These are phyloP conservation scores for Cystobasidium pallidum DNA, from an alignment of 1,284 basidiomycete genomes.

Conservation along the genomic window DNA sequence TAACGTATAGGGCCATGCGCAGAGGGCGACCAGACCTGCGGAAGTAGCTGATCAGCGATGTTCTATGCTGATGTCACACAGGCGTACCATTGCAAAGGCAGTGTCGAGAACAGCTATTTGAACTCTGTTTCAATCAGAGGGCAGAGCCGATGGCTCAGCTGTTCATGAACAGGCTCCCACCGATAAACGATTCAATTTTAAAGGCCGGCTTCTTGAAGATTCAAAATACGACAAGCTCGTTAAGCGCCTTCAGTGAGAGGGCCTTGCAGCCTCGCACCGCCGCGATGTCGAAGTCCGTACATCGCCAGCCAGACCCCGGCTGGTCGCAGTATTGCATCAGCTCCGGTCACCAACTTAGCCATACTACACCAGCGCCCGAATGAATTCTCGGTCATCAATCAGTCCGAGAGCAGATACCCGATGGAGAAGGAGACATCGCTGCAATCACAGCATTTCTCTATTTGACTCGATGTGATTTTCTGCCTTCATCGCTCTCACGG, in stretches of 20 bases:
- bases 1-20: too few relatives aligned
- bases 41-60: too few relatives aligned
- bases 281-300: conserved; percentile 1
- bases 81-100: conserved; percentile 9
- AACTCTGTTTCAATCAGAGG: conserved; percentile 1
- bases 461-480: too few relatives aligned
- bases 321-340: conserved; percentile 3
- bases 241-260: conserved; percentile 9
- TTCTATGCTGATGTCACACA: too few relatives aligned
- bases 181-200: conserved; percentile 17
- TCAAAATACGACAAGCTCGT: conserved; percentile 14
- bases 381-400: too few relatives aligned
- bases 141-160: conserved; percentile 1
- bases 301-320: background rate
- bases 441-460: too few relatives aligned
- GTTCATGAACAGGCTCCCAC: conserved; percentile 9
- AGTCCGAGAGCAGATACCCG: too few relatives aligned
- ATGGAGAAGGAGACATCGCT: too few relatives aligned
- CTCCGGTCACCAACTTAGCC: too few relatives aligned
- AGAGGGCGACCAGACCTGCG: too few relatives aligned
- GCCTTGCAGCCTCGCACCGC: conserved; percentile 6
- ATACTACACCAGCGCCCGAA: too few relatives aligned
- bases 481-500: too few relatives aligned
- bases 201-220: conserved; percentile 5
- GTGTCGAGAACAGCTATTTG: background rate